A percentile compares a stretch with the other conserved stretches of the same genome.
Evolutionary conservation across 495 filamentous ascomycete genomes (phyloP).

Genomic region (Aspergillus sclerotiicarbonarius): DNA sequence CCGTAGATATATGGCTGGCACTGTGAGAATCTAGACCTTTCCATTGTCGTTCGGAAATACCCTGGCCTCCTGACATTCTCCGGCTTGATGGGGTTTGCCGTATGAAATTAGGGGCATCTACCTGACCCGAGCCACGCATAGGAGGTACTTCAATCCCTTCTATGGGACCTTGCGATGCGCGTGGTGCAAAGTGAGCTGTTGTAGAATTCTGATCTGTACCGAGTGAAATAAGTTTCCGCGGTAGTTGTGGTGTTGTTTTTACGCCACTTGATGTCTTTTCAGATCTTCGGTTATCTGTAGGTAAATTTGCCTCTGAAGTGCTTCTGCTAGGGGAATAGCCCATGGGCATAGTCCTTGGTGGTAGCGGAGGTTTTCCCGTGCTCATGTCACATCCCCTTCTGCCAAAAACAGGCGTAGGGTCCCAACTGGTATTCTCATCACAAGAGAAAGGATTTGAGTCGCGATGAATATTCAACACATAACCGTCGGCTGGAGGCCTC

Average conservation of each 20-base stretch:
- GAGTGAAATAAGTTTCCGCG: conserved; percentile 35
- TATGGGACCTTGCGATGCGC: neutral
- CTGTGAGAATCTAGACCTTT: neutral
- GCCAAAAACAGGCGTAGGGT: conserved; percentile 22
- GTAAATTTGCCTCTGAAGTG: neutral
- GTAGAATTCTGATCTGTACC: conserved; percentile 11
- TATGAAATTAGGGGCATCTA: neutral
- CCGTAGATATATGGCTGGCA: neutral
- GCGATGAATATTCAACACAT: conserved; percentile 66
- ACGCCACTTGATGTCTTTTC: neutral
- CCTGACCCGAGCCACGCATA: neutral
- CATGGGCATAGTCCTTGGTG: conserved; percentile 12
- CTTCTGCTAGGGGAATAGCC: neutral
- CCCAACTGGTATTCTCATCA: conserved; percentile 75
- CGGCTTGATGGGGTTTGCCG: neutral
- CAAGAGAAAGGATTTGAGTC: conserved; percentile 78
- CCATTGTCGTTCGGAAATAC: neutral
- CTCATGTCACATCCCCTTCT: neutral
- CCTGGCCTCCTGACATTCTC: neutral
- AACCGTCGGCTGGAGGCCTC: conserved; percentile 57
- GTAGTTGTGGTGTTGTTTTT: conserved; percentile 29
- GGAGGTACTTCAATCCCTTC: neutral
- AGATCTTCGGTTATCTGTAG: neutral
- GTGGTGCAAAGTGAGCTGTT: no score
- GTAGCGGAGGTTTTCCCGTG: conserved; percentile 8